phyloP scores from a whole-genome alignment of 805 yeast genomes.

The Pichia manshurica region DNA sequence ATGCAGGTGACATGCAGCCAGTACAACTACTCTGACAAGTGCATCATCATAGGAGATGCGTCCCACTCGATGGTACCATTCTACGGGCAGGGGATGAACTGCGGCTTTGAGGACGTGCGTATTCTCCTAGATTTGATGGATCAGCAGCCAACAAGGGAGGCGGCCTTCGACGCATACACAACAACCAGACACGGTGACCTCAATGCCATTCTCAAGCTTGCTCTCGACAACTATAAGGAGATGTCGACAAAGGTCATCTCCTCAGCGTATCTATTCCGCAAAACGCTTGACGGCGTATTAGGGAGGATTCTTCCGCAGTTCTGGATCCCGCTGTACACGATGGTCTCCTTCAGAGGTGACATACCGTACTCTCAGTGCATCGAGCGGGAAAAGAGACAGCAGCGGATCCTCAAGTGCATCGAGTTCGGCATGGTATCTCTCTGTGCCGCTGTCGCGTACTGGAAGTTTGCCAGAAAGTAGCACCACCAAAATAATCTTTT shows the following conservation, averaged over 20 bases:
- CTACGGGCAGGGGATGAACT: constrained; percentile 95
- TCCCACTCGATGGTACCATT: constrained; percentile 98
- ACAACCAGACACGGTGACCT: constrained; percentile 56
- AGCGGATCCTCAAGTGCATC: constrained; percentile 36
- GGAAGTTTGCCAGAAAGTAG: background rate
- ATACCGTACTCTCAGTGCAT: constrained; percentile 71
- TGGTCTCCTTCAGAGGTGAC: constrained; percentile 87
- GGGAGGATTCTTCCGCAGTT: constrained; percentile 51
- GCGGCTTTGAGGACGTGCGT: constrained; percentile 88
- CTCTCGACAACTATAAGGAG: constrained; percentile 75
- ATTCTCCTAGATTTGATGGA: constrained; percentile 51
- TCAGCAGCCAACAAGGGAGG: constrained; percentile 32
- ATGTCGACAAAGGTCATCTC: constrained; percentile 80
- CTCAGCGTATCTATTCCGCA: constrained; percentile 53
- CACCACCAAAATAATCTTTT: too few relatives aligned
- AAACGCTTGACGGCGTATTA: constrained; percentile 59
- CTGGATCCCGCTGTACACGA: constrained; percentile 86
- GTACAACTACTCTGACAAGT: constrained; percentile 58
- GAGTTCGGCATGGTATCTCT: constrained; percentile 19
- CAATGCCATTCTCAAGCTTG: constrained; percentile 69
- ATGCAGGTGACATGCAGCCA: constrained; percentile 67
- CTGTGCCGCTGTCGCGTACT: constrained; percentile 1
- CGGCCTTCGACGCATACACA: constrained; percentile 54
- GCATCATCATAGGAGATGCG: constrained; percentile 81
- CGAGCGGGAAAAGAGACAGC: constrained; percentile 48